Conservation (phyloP, 805 yeast species). For the Zygosaccharomyces gambellarensis region DNA sequence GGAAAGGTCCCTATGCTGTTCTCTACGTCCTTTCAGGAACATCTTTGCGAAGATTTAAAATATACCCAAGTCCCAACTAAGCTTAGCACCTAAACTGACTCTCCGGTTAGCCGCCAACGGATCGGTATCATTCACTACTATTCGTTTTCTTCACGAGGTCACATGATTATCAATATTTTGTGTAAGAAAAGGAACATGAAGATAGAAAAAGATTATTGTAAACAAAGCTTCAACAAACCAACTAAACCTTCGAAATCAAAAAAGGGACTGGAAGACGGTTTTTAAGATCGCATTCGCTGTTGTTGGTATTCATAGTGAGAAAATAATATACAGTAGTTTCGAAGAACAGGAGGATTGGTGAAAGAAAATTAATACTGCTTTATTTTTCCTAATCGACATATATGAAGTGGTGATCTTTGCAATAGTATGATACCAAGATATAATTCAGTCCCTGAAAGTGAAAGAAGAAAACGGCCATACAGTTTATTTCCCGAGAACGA, state of each 20-base stretch:
- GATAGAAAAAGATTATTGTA: background rate
- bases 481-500: background rate
- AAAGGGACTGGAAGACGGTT: background rate
- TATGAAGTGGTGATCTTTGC: constrained; percentile 4
- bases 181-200: background rate
- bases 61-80: background rate
- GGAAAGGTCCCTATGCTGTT: constrained; percentile 15
- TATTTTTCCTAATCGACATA: background rate
- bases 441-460: constrained; percentile 11
- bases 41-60: constrained; percentile 2
- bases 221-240: background rate
- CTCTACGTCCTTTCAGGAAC: constrained; percentile 12
- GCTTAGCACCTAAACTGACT: background rate
- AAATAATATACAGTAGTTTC: background rate
- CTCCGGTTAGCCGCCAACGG: background rate
- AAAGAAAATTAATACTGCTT: background rate
- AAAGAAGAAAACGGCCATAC: constrained; percentile 3
- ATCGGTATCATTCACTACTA: background rate
- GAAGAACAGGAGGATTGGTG: no score
- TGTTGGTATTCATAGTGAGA: background rate
- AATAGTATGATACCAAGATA: constrained; percentile 9
- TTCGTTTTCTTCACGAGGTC: background rate
- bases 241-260: background rate
- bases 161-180: constrained; percentile 1
- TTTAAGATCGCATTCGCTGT: background rate